Base-by-base conservation (phyloP, 495 filamentous ascomycete species). In the Friedmanniomyces endolithicus region DNA sequence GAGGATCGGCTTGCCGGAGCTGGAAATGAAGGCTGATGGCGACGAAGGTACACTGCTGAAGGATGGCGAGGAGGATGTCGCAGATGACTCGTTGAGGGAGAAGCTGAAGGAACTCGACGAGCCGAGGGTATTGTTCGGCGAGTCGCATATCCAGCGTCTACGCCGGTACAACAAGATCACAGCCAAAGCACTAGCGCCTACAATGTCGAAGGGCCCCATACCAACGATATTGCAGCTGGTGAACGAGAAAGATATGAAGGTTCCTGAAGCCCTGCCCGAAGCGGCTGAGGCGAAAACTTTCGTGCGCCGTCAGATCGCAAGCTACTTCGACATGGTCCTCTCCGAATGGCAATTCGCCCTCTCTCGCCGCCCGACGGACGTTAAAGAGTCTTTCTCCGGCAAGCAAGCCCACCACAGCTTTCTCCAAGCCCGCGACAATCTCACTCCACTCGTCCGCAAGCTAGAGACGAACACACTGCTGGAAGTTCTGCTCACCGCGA, bases 281-380 rank as follows among this genome's bases (percentile, higher is more conserved):
- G 70, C 64, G 33, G 39, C 48, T 19, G 75, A 75, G 14, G 79
- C 68, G 0, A 78, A 78, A 11, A 67, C 74, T 20, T 84, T 81
- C 65, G 71, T 98, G 34, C 89, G 84, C 76, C 78, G 90, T 0
- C 92, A 98, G 70, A 75, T 98, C 52, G 84, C 84, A 6, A 87
- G 84, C 14, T 98, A 94, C 67, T 97, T 98, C 74, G 86, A 83
- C 57, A 85, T 98, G 82, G 80, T 98, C 19, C 73, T 98, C 37
- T 75, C 72, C 31, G 92, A 94, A 68, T 98, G 94, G 94, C 83
- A 86, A 59, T 50, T 69, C 25, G 87, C 89, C 37, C 75, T 98
- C 43, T 80, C 83, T 4, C 74, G 76, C 25, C 85, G 90, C 46
- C 65, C 76, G 35, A 55, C 71, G 1, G 71, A 77, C 7, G 79